phyloP scores from a whole-genome alignment of 2,329 filamentous ascomycete genomes.

The Akanthomyces lecanii region DNA sequence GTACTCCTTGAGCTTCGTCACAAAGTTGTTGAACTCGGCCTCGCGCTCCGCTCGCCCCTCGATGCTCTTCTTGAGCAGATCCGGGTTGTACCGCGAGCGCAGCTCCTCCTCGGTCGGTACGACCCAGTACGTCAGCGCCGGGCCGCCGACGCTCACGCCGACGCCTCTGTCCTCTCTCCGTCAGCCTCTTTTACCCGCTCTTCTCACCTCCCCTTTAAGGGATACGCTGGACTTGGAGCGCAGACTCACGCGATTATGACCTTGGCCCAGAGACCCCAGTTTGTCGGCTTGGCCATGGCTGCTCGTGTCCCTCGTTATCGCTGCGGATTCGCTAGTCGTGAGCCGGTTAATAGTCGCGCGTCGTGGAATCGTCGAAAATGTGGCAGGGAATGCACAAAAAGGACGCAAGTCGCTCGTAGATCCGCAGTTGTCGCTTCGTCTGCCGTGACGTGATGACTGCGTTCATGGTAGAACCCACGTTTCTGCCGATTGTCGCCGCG shows the following conservation, averaged over 20 bases:
- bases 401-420: not conserved
- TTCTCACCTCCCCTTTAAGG: too few species aligned
- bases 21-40: conserved; percentile 87
- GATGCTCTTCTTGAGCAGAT: conserved; percentile 84
- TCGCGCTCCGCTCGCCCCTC: conserved; percentile 71
- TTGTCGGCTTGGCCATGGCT: conserved; percentile 41
- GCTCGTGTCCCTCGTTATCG: conserved; percentile 27
- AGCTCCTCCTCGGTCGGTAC: conserved; percentile 87
- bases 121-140: conserved; percentile 74
- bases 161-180: conserved; percentile 53
- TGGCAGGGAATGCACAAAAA: too few species aligned
- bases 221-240: too few species aligned
- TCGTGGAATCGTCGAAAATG: not conserved
- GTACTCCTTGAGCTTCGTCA: conserved; percentile 77
- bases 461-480: not conserved
- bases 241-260: conserved; percentile 64
- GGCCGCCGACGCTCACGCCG: conserved; percentile 74
- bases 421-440: not conserved
- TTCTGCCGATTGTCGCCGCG: conserved; percentile 1
- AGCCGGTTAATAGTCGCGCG: not conserved
- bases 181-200: conserved; percentile 14
- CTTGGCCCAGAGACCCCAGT: conserved; percentile 61
- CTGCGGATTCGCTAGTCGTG: not conserved
- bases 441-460: conserved; percentile 4
- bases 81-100: conserved; percentile 87